Percentiles rank a stretch among this genome's conserved stretches.
These are phyloP conservation scores for Penicillium flavigenum DNA, from an alignment of 495 filamentous ascomycete species.

Conservation along the genomic window DNA sequence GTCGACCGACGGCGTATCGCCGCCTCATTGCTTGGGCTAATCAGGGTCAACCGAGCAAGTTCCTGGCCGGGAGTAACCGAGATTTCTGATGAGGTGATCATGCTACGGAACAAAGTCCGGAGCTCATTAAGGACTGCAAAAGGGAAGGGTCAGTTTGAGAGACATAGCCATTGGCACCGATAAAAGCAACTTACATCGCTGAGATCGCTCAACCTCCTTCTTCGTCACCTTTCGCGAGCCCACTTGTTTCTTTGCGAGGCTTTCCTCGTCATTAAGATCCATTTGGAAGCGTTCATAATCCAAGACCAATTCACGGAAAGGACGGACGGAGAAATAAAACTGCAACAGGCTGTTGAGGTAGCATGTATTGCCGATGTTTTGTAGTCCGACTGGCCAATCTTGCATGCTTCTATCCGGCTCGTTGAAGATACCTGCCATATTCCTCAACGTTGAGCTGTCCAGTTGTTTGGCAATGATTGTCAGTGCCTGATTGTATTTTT, in stretches of 20 bases:
- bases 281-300: constrained; percentile 67
- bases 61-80: constrained; percentile 69
- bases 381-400: constrained; percentile 75
- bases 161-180: neutral
- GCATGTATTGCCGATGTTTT: constrained; percentile 95
- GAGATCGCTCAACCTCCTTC: constrained; percentile 65
- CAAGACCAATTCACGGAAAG: constrained; percentile 77
- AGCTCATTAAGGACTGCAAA: constrained; percentile 67
- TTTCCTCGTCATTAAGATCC: constrained; percentile 56
- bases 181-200: constrained; percentile 59
- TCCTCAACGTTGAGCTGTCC: constrained; percentile 43
- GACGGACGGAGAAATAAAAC: constrained; percentile 87
- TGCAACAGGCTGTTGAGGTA: constrained; percentile 97
- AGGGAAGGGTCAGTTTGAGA: constrained; percentile 2
- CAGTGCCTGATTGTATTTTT: constrained; percentile 51
- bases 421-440: constrained; percentile 34
- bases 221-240: constrained; percentile 58
- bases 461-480: constrained; percentile 50
- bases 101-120: constrained; percentile 65
- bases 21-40: constrained; percentile 59
- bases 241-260: constrained; percentile 61
- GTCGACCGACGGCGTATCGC: constrained; percentile 58
- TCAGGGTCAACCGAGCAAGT: constrained; percentile 77
- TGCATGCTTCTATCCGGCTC: constrained; percentile 36
- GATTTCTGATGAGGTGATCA: constrained; percentile 57